Percentiles rank a stretch among this genome's conserved stretches.
Evolutionary conservation across 2,329 filamentous ascomycete species (phyloP).

Genomic region (Ophiostoma australiae): DNA sequence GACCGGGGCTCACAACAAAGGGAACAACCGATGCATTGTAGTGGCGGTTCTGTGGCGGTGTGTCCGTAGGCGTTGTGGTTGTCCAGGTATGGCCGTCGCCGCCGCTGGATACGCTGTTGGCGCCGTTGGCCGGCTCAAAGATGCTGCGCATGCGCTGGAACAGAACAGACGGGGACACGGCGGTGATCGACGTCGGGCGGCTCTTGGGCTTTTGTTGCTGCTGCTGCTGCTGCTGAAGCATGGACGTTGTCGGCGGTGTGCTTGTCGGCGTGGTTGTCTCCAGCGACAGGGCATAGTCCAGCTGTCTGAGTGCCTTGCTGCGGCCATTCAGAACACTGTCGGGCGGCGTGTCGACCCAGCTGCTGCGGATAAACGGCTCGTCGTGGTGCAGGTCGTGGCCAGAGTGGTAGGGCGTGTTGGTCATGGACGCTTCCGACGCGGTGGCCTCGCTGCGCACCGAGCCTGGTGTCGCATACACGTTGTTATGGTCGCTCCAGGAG

Average conservation of each 20-base stretch:
- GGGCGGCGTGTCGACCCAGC: slow-evolving; percentile 30
- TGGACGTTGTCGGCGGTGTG: slow-evolving; percentile 27
- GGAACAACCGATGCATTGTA: background rate
- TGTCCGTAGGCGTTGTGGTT: slow-evolving; percentile 5
- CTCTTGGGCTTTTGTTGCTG: slow-evolving; percentile 10
- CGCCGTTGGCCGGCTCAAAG: slow-evolving; percentile 34
- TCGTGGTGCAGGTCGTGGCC: slow-evolving; percentile 29
- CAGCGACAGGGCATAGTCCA: slow-evolving; percentile 21
- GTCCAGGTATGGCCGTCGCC: background rate
- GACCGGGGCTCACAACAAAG: background rate
- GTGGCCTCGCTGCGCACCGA: slow-evolving; percentile 38
- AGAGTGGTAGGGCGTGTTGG: background rate
- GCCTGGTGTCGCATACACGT: slow-evolving; percentile 33
- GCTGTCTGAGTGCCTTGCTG: slow-evolving; percentile 27
- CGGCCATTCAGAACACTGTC: slow-evolving; percentile 19
- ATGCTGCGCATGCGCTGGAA: slow-evolving; percentile 42
- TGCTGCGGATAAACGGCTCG: slow-evolving; percentile 35
- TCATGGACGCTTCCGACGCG: slow-evolving; percentile 30
- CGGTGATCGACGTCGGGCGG: slow-evolving; percentile 25
- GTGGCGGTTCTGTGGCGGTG: background rate
- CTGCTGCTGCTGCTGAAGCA: background rate
- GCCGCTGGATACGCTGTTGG: slow-evolving; percentile 1
- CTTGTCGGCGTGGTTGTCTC: slow-evolving; percentile 18
- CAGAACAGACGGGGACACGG: slow-evolving; percentile 31
- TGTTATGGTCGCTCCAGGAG: slow-evolving; percentile 32